Evolutionary conservation across 176 grass and related monocot genomes (phyloP), one percentile per base, ranked within the genome.

Genomic region (Hyparrhenia diplandra): DNA sequence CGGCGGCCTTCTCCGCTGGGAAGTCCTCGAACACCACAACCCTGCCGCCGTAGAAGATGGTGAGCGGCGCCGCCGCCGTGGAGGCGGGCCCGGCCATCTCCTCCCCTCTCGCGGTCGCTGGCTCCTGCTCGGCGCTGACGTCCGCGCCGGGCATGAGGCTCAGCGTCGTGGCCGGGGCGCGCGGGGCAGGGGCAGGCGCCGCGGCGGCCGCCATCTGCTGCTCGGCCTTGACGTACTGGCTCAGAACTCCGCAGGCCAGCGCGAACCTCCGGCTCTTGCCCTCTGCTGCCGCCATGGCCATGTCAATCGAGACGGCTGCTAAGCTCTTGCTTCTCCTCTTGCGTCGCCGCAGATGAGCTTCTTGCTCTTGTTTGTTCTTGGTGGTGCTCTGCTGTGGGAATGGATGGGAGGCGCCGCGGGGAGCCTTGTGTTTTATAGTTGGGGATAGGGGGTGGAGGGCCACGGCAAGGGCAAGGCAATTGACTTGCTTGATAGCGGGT

Each of bases 201-300:
- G 25, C 39, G 35, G 32, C 81, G 10, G 79, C 77, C 2, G 72
- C 66, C 71, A 82, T 81, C 87, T 89, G 80, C 66, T 90, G 91
- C 85, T 89, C 87, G 10, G 87, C 89, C 91, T 91, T 97, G 14
- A 97, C 83, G 81, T 91, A 97, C 84, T 97, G 88, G 88, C 94
- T 91, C 10, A 97, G 94, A 41, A 89, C 91, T 7, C 88, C 88
- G 74, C 94, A 97, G 45, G 94, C 83, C 75, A 93, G 36, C 20
- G 94, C 91, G 65, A 97, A 97, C 74, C 86, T 93, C 72, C 91
- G 24, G 67, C 84, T 97, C 91, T 87, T 90, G n/a, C 37, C 74
- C 5, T 78, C 83, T 67, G 79, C 13, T 7, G 73, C 76, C 3
- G 82, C 83, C 79, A 85, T 78, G 45, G 83, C 88, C 58, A 41